These are phyloP conservation scores for Suillus plorans DNA, from an alignment of 768 basidiomycete genomes.

Conservation along the genomic window DNA sequence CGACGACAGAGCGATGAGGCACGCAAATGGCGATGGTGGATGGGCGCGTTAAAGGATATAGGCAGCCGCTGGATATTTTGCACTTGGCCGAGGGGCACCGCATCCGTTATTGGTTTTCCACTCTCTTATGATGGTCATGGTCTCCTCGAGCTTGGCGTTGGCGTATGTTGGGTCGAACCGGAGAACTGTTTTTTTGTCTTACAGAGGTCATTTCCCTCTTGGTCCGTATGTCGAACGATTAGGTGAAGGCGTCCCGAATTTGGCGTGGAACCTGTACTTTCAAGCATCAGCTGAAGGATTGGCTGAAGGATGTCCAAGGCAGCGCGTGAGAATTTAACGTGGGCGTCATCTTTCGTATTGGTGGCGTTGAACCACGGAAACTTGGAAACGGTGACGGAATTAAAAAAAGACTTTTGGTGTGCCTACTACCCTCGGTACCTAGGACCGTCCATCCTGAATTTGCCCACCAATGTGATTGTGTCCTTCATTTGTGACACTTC, in stretches of 20 bases:
- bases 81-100: slow-evolving; percentile 26
- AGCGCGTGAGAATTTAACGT: background rate
- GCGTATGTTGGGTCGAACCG: slow-evolving; percentile 37
- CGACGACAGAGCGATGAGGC: slow-evolving; percentile 73
- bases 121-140: slow-evolving; percentile 52
- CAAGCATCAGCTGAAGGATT: slow-evolving; percentile 1
- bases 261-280: slow-evolving; percentile 9
- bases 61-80: slow-evolving; percentile 34
- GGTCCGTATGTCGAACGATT: slow-evolving; percentile 34
- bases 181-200: slow-evolving; percentile 36
- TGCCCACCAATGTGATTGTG: background rate
- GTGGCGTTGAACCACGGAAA: background rate
- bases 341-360: background rate
- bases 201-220: slow-evolving; percentile 35
- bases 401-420: background rate
- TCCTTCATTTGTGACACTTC: background rate
- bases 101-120: slow-evolving; percentile 40
- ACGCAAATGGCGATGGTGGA: slow-evolving; percentile 75
- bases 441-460: background rate
- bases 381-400: slow-evolving; percentile 1
- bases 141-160: slow-evolving; percentile 38
- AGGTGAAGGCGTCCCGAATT: slow-evolving; percentile 33
- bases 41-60: slow-evolving; percentile 65
- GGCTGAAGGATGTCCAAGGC: background rate
- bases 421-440: background rate